Evolutionary conservation across 78 protist species (phyloP), one percentile per base, ranked within the genome.

Genomic region (Speleostelium caveatum): DNA sequence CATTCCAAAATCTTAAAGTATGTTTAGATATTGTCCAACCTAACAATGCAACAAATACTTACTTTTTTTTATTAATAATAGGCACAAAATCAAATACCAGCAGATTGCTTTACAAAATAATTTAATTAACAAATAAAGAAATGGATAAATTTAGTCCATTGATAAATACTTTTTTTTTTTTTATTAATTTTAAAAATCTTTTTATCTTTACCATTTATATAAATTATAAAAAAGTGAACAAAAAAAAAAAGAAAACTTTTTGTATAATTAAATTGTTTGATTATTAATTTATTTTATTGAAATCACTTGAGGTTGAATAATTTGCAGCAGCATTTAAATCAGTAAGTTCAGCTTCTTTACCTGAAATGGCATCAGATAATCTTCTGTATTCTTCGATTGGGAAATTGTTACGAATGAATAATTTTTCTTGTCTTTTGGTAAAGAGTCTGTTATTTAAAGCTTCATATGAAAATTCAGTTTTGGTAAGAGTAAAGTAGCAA

Each of bases 381-480:
- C 38, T 53, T 12, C 16, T 53, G 49, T 80, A 80, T 21, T 80
- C 69, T 17, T 56, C 71, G 0, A 53, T 53, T 80, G 89, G 89
- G 89, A 80, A 80, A 10, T 58, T 56, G 17, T 35, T n/a, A 55
- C 17, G 66, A 19, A 1, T 67, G 19, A 80, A 68, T 21, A 80
- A 49, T 56, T 80, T 80, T 12, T 19, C 59, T 68, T 80, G 89
- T 58, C 62, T 80, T n/a, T 72, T 53, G 19, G 56, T 45, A 30
- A 80, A 80, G 14, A 80, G 65, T 41, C 63, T 65, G 49, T 80
- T 33, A 30, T 33, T 66, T 38, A 80, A 58, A 26, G 89, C 89
- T 45, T 87, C 93, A 16, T 73, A 87, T 3, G 86, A 69, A 55
- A 78, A 90, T 41, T 90, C 94, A 36, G 86, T 78, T 51, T 90